These are phyloP conservation scores for Amphichorda felina DNA, from an alignment of 2,329 filamentous ascomycete genomes.

Conservation along the genomic window DNA sequence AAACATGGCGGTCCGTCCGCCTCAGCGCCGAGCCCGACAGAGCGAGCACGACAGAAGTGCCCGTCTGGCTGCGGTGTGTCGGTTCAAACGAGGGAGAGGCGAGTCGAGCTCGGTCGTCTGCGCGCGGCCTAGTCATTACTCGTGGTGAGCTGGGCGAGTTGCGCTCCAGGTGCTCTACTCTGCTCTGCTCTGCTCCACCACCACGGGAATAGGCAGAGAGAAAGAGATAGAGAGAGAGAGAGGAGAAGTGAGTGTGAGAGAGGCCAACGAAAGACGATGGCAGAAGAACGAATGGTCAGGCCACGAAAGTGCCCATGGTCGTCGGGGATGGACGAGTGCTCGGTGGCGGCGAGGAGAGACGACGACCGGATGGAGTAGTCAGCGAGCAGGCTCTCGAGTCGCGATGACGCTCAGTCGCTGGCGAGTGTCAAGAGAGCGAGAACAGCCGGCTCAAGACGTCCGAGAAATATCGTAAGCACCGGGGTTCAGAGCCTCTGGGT, in stretches of 20 bases:
- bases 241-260: neutral
- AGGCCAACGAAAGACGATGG: neutral
- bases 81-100: neutral
- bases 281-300: slow-evolving; percentile 2
- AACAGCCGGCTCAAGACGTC: too few relatives aligned
- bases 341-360: neutral
- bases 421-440: too few relatives aligned
- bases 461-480: too few relatives aligned
- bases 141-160: neutral
- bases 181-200: too few relatives aligned
- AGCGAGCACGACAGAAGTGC: slow-evolving; percentile 2
- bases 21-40: slow-evolving; percentile 3
- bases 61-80: slow-evolving; percentile 1
- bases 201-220: too few relatives aligned
- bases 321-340: neutral
- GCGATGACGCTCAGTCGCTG: too few relatives aligned
- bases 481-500: too few relatives aligned
- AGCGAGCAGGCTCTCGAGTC: too few relatives aligned
- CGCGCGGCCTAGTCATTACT: neutral
- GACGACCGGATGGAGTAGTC: too few relatives aligned
- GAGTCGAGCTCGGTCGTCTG: neutral
- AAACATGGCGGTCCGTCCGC: slow-evolving; percentile 3
- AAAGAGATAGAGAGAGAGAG: too few relatives aligned
- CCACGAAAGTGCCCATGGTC: slow-evolving; percentile 2
- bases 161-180: neutral